Conservation (phyloP, 2,329 filamentous ascomycete genomes). For the Nemania sp. region DNA sequence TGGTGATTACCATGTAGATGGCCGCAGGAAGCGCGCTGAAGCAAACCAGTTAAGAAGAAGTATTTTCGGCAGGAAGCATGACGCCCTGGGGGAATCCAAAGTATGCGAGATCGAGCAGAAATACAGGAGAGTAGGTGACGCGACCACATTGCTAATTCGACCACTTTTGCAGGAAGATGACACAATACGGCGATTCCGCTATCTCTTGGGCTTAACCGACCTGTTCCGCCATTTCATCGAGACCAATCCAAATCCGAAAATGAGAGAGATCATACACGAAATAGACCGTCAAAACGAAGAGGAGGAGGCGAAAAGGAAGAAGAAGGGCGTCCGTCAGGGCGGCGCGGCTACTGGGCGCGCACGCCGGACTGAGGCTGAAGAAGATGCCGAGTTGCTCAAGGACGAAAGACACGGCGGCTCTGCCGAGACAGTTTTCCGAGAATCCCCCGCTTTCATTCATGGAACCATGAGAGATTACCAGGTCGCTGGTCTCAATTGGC, state of each 20-base stretch:
- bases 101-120: constrained; percentile 50
- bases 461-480: constrained; percentile 97
- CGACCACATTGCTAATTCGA: constrained; percentile 42
- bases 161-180: constrained; percentile 73
- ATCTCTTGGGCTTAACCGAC: constrained; percentile 92
- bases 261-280: constrained; percentile 90
- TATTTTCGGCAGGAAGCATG: constrained; percentile 94
- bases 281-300: constrained; percentile 90
- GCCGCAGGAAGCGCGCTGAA: constrained; percentile 83
- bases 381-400: constrained; percentile 85
- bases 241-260: constrained; percentile 91
- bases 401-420: constrained; percentile 89
- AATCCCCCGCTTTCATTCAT: constrained; percentile 88
- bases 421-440: constrained; percentile 88
- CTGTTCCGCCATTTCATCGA: constrained; percentile 99
- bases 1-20: constrained; percentile 77
- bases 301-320: constrained; percentile 72
- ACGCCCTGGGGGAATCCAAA: constrained; percentile 89
- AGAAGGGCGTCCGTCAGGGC: constrained; percentile 77
- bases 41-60: constrained; percentile 88
- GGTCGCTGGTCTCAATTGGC: constrained; percentile 92
- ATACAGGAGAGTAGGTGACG: constrained; percentile 8
- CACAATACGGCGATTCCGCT: constrained; percentile 90
- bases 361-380: constrained; percentile 93
- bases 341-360: constrained; percentile 78